Base-by-base conservation (phyloP, 306 rosid species). In the Corylus heterophylla region DNA sequence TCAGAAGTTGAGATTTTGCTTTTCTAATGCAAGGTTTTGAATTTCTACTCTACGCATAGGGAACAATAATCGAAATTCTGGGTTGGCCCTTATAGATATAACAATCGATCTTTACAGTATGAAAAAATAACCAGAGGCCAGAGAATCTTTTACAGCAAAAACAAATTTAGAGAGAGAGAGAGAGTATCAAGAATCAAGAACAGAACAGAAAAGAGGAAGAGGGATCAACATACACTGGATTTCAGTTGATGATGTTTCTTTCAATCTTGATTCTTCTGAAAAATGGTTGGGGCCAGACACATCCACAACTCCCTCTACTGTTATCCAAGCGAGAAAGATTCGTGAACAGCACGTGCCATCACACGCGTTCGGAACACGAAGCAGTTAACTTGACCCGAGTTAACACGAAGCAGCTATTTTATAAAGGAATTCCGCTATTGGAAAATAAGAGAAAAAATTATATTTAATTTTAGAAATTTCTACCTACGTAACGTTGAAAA, bases 261-360 rank as follows among this genome's bases (percentile, higher is more conserved):
- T 31, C 27, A 25, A 37, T 49, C 75, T 63, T 56, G 74, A 5
- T 62, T 61, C 79, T 63, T 72, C 31, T 10, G 20, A 48, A 31
- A 22, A 68, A 50, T n/a, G 74, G 76, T n/a, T 12, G 29, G 74
- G 52, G 22, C 70, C 51, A 11, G 80, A 71, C 49, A 77, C 74
- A 68, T 75, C 87, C 83, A 79, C 79, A 73, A 51, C 78, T 54
- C 52, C 82, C 14, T 54, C 51, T 29, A 20, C 62, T 29, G 80
- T 87, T 87, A 89, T 87, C 90, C 90, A 16, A 50, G 63, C 17
- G 16, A 1, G 5, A 1, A 1, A 7, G 12, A 8, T 16, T 45
- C 8, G 12, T 54, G 61, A 47, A 31, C 27, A 22, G 75, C 72
- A 79, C 78, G 63, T 51, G 37, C 75, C 56, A 7, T 72, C 10